Conservation (phyloP, 768 basidiomycete species). For the Neoboletus subvelutipes region DNA sequence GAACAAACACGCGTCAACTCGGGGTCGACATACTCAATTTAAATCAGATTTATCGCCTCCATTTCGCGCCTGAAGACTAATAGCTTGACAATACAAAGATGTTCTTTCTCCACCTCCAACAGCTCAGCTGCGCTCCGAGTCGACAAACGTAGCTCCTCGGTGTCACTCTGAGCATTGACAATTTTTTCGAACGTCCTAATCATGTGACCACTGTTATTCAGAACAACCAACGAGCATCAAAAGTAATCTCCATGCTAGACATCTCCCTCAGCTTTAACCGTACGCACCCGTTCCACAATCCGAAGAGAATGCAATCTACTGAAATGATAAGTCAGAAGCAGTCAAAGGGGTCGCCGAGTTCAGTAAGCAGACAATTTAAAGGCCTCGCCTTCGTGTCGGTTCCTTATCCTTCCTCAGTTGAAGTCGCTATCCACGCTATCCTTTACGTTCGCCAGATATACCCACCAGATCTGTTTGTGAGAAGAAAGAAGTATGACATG, state of each 20-base stretch:
- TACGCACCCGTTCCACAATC: slow-evolving; percentile 20
- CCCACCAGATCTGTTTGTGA: slow-evolving; percentile 82
- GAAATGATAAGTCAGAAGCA: slow-evolving; percentile 45
- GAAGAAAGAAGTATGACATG: slow-evolving; percentile 86
- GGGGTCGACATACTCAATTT: not conserved
- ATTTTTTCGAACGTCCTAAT: not conserved
- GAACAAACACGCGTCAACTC: slow-evolving; percentile 21
- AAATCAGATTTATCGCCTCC: not conserved
- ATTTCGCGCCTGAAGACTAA: too few species aligned
- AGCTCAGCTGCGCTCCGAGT: not conserved
- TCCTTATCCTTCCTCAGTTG: slow-evolving; percentile 54
- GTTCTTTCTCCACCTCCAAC: not conserved
- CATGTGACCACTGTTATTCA: not conserved
- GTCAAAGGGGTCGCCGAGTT: slow-evolving; percentile 68
- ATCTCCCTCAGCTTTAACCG: slow-evolving; percentile 39
- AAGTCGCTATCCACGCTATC: slow-evolving; percentile 90
- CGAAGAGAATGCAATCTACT: slow-evolving; percentile 6
- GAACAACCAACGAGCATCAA: not conserved
- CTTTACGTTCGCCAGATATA: slow-evolving; percentile 90
- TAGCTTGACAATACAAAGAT: not conserved
- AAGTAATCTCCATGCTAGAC: slow-evolving; percentile 21
- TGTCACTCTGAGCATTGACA: too few species aligned
- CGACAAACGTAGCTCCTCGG: not conserved
- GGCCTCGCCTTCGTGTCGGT: not conserved
- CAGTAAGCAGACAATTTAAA: slow-evolving; percentile 45